A percentile compares a stretch with the other conserved stretches of the same genome.
Conservation (phyloP, 2,329 filamentous ascomycete species). For the Aspergillus sp. region DNA sequence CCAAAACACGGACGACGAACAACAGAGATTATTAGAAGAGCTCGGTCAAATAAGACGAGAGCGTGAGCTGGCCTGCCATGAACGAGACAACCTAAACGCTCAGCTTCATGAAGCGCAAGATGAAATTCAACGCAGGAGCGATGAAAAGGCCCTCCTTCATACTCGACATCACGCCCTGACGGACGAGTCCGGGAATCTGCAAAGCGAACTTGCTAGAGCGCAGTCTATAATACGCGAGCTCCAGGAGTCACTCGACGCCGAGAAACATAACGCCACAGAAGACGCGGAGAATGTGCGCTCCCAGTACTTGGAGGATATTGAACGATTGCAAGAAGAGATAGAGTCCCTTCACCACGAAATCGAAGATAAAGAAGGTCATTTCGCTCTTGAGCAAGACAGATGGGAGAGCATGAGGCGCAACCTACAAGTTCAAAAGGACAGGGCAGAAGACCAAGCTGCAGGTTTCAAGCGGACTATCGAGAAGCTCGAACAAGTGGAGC, state of each 20-base stretch:
- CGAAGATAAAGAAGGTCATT: conserved; percentile 68
- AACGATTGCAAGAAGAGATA: conserved; percentile 56
- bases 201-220: conserved; percentile 59
- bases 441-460: conserved; percentile 65
- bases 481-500: conserved; percentile 66
- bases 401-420: conserved; percentile 68
- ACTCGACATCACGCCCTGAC: conserved; percentile 67
- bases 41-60: conserved; percentile 45
- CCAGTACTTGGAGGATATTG: conserved; percentile 56
- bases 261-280: conserved; percentile 59
- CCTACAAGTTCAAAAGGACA: conserved; percentile 64
- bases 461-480: conserved; percentile 71
- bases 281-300: conserved; percentile 60
- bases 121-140: conserved; percentile 58
- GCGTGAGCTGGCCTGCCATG: conserved; percentile 45
- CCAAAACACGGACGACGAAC: conserved; percentile 38
- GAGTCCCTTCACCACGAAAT: conserved; percentile 64
- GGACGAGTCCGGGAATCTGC: conserved; percentile 65
- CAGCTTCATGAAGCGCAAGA: conserved; percentile 58
- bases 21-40: conserved; percentile 43
- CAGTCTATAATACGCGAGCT: conserved; percentile 48
- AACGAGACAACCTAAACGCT: conserved; percentile 40
- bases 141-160: conserved; percentile 69
- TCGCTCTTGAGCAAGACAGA: conserved; percentile 69
- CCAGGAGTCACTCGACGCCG: conserved; percentile 50